Base-by-base conservation (phyloP, 23 red algal species). In the Gracilaria domingensis region DNA sequence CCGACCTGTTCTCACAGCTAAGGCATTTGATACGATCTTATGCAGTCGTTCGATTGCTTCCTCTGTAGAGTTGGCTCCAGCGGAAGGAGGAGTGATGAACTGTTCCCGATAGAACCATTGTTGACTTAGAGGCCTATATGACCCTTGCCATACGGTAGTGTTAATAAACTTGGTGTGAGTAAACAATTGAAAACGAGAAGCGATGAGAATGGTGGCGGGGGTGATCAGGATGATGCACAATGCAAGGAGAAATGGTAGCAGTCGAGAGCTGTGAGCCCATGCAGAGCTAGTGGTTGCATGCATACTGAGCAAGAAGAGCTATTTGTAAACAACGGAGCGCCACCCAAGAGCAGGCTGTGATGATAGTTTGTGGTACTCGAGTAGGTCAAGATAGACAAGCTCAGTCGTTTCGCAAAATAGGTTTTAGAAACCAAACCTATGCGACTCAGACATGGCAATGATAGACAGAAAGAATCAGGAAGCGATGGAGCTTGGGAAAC, bases 101-200 rank as follows among this genome's bases (percentile, higher is more conserved):
- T 77, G 38, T 7, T 77, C 45, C 4, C 21, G 21, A 30, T 77
- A 77, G 72, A 77, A 77, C 4, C 9, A 16, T 26, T 77, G 72
- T 25, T 50, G 39, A 1, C 40, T 23, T 37, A 69, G 64, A 17
- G 16, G 64, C 33, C 9, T 69, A 14, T 20, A 36, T 3, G 32
- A 30, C 8, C 64, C 64, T 8, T 69, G 4, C 64, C 64, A 69
- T 0, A 36, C 0, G 16, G 64, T 32, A 16, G 29, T 37, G 25
- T 12, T 9, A 37, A 2, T 55, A 16, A 55, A 0, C 64, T 37
- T 37, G 12, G 28, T 37, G 30, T 30, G 36, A 17, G 64, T 37
- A 32, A 69, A 69, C 8, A 69, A 13, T 5, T 30, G 38, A 36
- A 16, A 37, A 20, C 64, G 30, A 69, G 36, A 69, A 12, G 32